These are phyloP conservation scores for Cyclostephanos tholiformis DNA, from an alignment of 108 stramenopile species.

Conservation along the genomic window DNA sequence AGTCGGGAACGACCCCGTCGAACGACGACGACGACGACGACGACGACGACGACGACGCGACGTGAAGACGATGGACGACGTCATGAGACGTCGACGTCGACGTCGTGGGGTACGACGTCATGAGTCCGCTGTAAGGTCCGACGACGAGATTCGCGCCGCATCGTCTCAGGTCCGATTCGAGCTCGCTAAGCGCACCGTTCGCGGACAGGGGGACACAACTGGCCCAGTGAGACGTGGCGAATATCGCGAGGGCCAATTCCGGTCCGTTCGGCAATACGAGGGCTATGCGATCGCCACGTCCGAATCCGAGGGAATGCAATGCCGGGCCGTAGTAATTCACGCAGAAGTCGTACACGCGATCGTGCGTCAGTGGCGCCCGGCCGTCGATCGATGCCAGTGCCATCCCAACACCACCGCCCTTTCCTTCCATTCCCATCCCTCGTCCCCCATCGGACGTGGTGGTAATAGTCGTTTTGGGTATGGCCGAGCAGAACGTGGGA, in stretches of 20 bases:
- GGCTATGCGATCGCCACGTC: conserved; percentile 52
- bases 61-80: no score
- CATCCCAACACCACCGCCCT: no score
- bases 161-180: conserved; percentile 41
- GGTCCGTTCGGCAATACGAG: conserved; percentile 65
- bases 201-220: conserved; percentile 59
- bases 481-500: conserved; percentile 50
- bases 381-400: conserved; percentile 21
- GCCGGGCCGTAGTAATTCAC: conserved; percentile 44
- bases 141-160: background rate
- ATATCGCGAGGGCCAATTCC: conserved; percentile 54
- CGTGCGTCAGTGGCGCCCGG: conserved; percentile 39
- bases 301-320: conserved; percentile 50
- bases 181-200: conserved; percentile 44
- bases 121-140: background rate
- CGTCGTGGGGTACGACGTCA: no score
- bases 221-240: conserved; percentile 51
- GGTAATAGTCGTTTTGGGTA: conserved; percentile 24
- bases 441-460: no score
- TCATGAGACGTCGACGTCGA: no score
- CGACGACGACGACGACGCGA: no score
- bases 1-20: background rate
- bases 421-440: background rate
- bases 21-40: no score
- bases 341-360: conserved; percentile 50